Percentiles rank a stretch among this genome's conserved stretches.
Evolutionary conservation across 2,329 filamentous ascomycete genomes (phyloP).

Genomic region (Penicillium thymicola): DNA sequence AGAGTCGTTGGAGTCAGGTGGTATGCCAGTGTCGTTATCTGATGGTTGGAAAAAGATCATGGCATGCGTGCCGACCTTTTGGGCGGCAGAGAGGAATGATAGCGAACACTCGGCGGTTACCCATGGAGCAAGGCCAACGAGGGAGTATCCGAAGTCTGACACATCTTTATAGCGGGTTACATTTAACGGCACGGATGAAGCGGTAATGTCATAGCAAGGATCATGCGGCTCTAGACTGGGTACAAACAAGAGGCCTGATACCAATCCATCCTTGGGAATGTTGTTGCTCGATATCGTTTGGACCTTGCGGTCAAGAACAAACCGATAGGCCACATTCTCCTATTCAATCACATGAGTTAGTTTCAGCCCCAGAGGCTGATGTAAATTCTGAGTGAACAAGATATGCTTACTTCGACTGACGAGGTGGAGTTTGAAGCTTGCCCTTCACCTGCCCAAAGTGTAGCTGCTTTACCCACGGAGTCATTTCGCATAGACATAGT

Average conservation of each 20-base stretch:
- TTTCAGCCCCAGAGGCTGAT: background rate
- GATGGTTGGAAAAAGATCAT: constrained; percentile 56
- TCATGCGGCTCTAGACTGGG: constrained; percentile 62
- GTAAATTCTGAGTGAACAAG: background rate
- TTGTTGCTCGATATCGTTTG: constrained; percentile 72
- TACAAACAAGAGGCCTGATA: constrained; percentile 81
- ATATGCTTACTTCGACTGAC: constrained; percentile 36
- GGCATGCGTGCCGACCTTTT: constrained; percentile 60
- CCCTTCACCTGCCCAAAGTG: constrained; percentile 35
- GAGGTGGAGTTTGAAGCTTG: constrained; percentile 31
- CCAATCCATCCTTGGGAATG: constrained; percentile 57
- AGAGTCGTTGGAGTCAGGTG: constrained; percentile 62
- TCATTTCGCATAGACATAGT: constrained; percentile 20
- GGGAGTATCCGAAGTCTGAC: constrained; percentile 61
- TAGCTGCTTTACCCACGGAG: constrained; percentile 32
- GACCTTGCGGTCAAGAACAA: constrained; percentile 54
- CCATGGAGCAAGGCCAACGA: constrained; percentile 86
- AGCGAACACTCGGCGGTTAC: constrained; percentile 68
- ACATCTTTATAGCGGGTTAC: constrained; percentile 71
- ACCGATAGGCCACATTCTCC: constrained; percentile 35
- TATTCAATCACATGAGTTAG: constrained; percentile 5
- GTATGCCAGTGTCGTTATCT: constrained; percentile 50
- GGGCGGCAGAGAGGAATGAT: constrained; percentile 63
- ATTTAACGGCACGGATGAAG: constrained; percentile 67
- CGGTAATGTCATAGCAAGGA: constrained; percentile 61